Percentiles rank a stretch among this genome's conserved stretches.
phyloP scores from a whole-genome alignment of 352 stramenopile species.

The Saprolegnia parasitica region DNA sequence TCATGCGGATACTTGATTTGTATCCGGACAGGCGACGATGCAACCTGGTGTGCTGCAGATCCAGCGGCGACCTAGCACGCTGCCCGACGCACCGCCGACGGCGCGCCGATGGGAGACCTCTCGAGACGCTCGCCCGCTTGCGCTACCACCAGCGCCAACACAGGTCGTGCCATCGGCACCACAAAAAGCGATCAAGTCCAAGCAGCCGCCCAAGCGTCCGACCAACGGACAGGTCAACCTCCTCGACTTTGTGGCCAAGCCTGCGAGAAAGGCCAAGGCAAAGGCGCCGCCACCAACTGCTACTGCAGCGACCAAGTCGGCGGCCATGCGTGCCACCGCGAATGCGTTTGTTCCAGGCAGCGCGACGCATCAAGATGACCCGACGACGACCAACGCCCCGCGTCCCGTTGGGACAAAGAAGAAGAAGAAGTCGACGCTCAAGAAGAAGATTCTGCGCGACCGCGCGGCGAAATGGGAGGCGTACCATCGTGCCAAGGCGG shows the following conservation, averaged over 20 bases:
- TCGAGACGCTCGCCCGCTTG: too few species aligned
- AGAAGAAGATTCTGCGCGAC: constrained; percentile 31
- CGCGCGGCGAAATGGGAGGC: constrained; percentile 26
- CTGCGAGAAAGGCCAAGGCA: neutral
- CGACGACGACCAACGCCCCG: neutral
- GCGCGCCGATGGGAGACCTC: too few species aligned
- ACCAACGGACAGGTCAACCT: neutral
- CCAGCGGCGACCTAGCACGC: too few species aligned
- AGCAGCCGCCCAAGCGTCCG: neutral
- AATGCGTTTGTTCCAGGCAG: neutral
- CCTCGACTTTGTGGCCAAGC: constrained; percentile 12
- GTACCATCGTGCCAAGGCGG: constrained; percentile 7
- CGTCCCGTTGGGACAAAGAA: constrained; percentile 27
- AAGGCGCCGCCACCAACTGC: constrained; percentile 1
- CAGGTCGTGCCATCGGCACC: too few species aligned
- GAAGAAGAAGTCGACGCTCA: constrained; percentile 30
- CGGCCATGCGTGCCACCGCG: neutral
- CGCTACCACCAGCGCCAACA: too few species aligned
- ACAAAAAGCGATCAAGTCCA: too few species aligned
- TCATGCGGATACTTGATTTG: too few species aligned
- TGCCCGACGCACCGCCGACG: too few species aligned
- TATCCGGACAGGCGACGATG: too few species aligned
- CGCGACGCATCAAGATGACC: neutral
- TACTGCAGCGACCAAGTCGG: neutral
- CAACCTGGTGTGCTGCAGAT: too few species aligned